A percentile compares a stretch with the other conserved stretches of the same genome.
These are phyloP conservation scores for Alternaria gansuensis DNA, from an alignment of 2,329 filamentous ascomycete species.

Conservation along the genomic window DNA sequence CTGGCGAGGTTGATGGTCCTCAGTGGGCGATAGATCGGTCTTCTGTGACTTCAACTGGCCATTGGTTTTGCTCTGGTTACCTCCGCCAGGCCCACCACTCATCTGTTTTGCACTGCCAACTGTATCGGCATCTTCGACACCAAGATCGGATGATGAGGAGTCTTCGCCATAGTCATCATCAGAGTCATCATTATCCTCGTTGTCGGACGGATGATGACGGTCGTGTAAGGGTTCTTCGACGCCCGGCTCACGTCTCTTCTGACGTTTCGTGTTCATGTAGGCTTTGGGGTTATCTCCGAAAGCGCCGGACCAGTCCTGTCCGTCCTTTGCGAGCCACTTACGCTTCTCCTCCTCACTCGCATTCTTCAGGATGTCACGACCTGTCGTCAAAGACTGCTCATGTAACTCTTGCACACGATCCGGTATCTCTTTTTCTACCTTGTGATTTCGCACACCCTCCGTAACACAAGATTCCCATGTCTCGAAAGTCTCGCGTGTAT, in stretches of 20 bases:
- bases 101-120: conserved; percentile 37
- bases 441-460: conserved; percentile 79
- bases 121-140: conserved; percentile 65
- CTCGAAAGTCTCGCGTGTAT: conserved; percentile 91
- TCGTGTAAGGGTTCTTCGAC: conserved; percentile 62
- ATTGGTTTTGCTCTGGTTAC: conserved; percentile 27
- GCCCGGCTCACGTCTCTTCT: conserved; percentile 66
- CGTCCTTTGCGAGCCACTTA: conserved; percentile 80
- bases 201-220: conserved; percentile 58
- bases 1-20: conserved; percentile 27
- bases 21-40: conserved; percentile 43
- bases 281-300: conserved; percentile 79
- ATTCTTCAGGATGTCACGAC: conserved; percentile 80
- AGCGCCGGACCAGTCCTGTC: conserved; percentile 85
- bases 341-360: conserved; percentile 75
- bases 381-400: conserved; percentile 79
- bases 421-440: conserved; percentile 77
- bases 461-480: conserved; percentile 91
- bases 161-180: conserved; percentile 51
- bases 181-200: conserved; percentile 54
- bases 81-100: conserved; percentile 30
- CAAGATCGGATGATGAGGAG: conserved; percentile 61
- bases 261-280: conserved; percentile 63
- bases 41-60: conserved; percentile 36
- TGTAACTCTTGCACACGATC: conserved; percentile 77